A percentile compares a stretch with the other conserved stretches of the same genome.
phyloP scores from a whole-genome alignment of 2,329 filamentous ascomycete genomes.

The Verticillium albo-atrum region DNA sequence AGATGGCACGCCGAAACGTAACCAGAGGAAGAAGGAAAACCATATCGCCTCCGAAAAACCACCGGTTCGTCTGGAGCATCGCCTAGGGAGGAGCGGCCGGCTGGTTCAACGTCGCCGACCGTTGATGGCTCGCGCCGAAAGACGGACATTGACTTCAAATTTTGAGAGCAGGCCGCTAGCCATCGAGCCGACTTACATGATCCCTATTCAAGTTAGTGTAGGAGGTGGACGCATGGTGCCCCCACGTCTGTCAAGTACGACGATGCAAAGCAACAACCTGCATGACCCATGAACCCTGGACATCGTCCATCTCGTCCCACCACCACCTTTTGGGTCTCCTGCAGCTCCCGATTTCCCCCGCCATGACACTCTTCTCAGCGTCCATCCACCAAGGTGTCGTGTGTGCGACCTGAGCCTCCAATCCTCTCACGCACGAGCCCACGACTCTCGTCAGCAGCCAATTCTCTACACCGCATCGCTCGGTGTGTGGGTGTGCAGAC shows the following conservation, averaged over 20 bases:
- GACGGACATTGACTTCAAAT: not conserved
- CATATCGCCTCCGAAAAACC: too few species aligned
- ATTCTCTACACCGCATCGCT: not conserved
- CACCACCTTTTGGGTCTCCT: not conserved
- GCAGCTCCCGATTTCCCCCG: not conserved
- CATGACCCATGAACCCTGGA: not conserved
- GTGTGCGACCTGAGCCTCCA: not conserved
- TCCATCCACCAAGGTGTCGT: too few species aligned
- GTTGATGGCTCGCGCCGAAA: not conserved
- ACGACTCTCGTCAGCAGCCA: not conserved
- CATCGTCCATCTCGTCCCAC: not conserved
- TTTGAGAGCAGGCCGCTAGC: not conserved
- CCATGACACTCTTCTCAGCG: not conserved
- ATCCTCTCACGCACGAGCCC: too few species aligned
- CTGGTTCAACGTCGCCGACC: not conserved
- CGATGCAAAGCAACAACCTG: not conserved
- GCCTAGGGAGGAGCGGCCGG: too few species aligned
- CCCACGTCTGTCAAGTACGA: not conserved
- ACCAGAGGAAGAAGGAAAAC: too few species aligned
- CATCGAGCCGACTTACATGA: not conserved
- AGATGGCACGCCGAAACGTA: too few species aligned
- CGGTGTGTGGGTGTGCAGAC: not conserved
- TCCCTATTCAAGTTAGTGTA: not conserved
- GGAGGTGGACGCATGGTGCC: not conserved
- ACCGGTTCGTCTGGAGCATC: too few species aligned